A percentile compares a stretch with the other conserved stretches of the same genome.
phyloP scores from a whole-genome alignment of 176 grass and related monocot species.

The Carex parvula region DNA sequence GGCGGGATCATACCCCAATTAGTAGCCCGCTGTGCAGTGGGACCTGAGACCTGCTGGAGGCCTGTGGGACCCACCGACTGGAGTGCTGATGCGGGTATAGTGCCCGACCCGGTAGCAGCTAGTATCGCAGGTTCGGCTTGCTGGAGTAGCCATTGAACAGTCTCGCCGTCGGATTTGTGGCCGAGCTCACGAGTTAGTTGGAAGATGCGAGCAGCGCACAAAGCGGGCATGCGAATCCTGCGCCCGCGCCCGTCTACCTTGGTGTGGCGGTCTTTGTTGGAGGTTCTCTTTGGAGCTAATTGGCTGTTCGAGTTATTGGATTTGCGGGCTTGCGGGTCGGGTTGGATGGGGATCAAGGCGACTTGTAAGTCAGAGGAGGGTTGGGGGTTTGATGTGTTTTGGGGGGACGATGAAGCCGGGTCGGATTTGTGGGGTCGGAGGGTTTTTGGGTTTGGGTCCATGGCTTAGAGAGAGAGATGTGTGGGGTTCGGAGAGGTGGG shows the following conservation, averaged over 20 bases:
- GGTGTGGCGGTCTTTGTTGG: constrained; percentile 54
- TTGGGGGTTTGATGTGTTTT: not conserved
- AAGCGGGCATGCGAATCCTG: constrained; percentile 48
- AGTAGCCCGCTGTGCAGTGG: not conserved
- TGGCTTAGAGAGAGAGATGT: constrained; percentile 17
- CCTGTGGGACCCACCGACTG: constrained; percentile 25
- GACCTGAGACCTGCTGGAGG: not conserved
- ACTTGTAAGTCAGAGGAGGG: constrained; percentile 24
- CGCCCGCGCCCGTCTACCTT: constrained; percentile 44
- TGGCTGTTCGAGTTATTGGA: constrained; percentile 18
- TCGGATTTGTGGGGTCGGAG: constrained; percentile 27
- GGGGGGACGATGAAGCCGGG: constrained; percentile 19
- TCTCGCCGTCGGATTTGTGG: constrained; percentile 49
- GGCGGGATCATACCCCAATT: constrained; percentile 21
- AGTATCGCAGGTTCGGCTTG: constrained; percentile 44
- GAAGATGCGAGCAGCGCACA: constrained; percentile 48
- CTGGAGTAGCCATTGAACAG: constrained; percentile 49
- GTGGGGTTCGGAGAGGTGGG: not conserved
- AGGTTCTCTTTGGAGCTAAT: constrained; percentile 39
- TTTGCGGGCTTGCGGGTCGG: constrained; percentile 12
- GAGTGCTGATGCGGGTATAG: constrained; percentile 40
- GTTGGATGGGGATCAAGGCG: constrained; percentile 19
- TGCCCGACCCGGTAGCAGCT: constrained; percentile 39
- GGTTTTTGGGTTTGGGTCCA: constrained; percentile 29
- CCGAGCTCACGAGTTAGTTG: constrained; percentile 44